A percentile compares a stretch with the other conserved stretches of the same genome.
Evolutionary conservation across 2,329 filamentous ascomycete genomes (phyloP).

Genomic region (Zymoseptoria passerinii): DNA sequence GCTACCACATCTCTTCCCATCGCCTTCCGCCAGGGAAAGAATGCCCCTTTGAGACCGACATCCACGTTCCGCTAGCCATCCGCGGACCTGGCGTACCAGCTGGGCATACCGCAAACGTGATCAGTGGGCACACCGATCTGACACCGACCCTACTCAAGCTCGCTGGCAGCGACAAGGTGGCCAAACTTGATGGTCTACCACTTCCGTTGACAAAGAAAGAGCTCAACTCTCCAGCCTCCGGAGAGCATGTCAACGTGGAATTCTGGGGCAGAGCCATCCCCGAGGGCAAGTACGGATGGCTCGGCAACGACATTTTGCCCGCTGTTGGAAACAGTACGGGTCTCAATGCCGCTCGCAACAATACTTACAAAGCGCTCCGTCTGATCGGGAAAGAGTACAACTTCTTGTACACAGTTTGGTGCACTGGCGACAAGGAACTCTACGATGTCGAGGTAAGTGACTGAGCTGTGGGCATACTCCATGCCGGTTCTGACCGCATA

Average conservation of each 20-base stretch:
- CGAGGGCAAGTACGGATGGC: conserved; percentile 23
- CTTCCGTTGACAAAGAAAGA: conserved; percentile 26
- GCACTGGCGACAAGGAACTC: conserved; percentile 57
- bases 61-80: conserved; percentile 32
- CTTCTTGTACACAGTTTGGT: conserved; percentile 61
- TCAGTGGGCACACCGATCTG: conserved; percentile 33
- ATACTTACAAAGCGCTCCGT: conserved; percentile 27
- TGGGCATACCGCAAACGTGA: conserved; percentile 23
- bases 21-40: conserved; percentile 33
- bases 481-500: neutral
- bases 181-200: conserved; percentile 29
- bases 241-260: conserved; percentile 34
- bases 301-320: conserved; percentile 11
- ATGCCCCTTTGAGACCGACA: conserved; percentile 32
- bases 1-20: conserved; percentile 31
- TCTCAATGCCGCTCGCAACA: conserved; percentile 16
- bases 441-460: conserved; percentile 41
- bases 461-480: neutral
- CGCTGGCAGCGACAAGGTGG: conserved; percentile 21
- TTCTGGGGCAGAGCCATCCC: conserved; percentile 31
- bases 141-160: conserved; percentile 32
- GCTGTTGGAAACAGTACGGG: conserved; percentile 2
- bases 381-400: conserved; percentile 39
- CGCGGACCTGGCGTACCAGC: conserved; percentile 31
- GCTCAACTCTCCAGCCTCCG: conserved; percentile 8